Base-by-base conservation (phyloP, 768 basidiomycete genomes). In the Phaffia australis region DNA sequence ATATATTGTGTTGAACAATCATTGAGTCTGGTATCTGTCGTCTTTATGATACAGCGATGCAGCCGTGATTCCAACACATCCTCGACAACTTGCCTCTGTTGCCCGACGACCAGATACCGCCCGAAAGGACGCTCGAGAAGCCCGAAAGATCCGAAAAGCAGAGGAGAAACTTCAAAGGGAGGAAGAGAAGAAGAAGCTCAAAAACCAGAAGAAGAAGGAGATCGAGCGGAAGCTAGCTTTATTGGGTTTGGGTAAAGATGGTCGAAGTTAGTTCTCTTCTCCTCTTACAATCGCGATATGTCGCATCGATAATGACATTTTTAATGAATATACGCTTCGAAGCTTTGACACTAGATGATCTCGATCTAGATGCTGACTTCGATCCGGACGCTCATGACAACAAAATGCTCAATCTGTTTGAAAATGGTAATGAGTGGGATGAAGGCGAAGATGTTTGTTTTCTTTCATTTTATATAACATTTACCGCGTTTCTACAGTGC, bases 341-440 rank as follows among this genome's bases (percentile, higher is more conserved):
- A 65, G 62, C 50, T 35, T 42, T 69, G 25, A 35, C n/a, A 8
- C 75, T 91, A 60, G 78, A 81, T 61, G 83, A 82, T 51, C 79
- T 94, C 3, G 89, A 94, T 71, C 78, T 99, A 7, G 92, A 98
- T 15, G 89, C 84, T 1, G 92, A 97, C 55, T 98, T 89, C 87
- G 90, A 97, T 72, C 87, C 89, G 16, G 83, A 81, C 15, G 82
- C 83, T 64, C 89, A 95, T 73, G 91, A 95, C 70, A 77, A 75
- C 47, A 87, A 89, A 74, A 91, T 99, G 86, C 80, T 82, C 0
- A 81, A 79, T 25, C 74, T 97, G 29, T 89, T 69, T 29, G 67
- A 63, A 50, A 60, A 48, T 35, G 67, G 61, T 0, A 64, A 64
- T 62, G 67, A 69, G 57, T 56, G 6, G 18, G 23, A 42, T 49